These are phyloP conservation scores for Ogataea kodamae DNA, from an alignment of 805 yeast genomes.

Conservation along the genomic window DNA sequence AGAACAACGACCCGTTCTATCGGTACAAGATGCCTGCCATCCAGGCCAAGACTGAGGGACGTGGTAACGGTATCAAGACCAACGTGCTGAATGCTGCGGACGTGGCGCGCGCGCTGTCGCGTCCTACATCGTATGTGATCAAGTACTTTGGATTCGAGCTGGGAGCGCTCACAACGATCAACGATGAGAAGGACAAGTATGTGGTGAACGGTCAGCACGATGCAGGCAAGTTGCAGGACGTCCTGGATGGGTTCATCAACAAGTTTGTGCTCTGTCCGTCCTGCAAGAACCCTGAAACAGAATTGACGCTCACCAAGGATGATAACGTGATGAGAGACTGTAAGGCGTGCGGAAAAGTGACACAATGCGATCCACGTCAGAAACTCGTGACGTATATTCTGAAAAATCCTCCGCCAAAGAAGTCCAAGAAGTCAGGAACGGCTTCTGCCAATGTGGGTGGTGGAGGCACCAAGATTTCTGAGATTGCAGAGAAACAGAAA, in stretches of 20 bases:
- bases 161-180: slow-evolving; percentile 90
- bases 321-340: slow-evolving; percentile 84
- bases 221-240: slow-evolving; percentile 84
- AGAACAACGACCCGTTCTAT: slow-evolving; percentile 95
- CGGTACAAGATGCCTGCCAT: slow-evolving; percentile 99
- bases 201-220: slow-evolving; percentile 95
- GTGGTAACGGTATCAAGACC: slow-evolving; percentile 99
- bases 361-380: slow-evolving; percentile 79
- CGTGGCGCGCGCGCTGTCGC: slow-evolving; percentile 89
- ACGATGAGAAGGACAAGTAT: slow-evolving; percentile 79
- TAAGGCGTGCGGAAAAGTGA: slow-evolving; percentile 95
- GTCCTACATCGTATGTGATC: slow-evolving; percentile 89
- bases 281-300: slow-evolving; percentile 98
- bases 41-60: slow-evolving; percentile 95
- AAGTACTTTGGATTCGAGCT: slow-evolving; percentile 95
- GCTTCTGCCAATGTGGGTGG: slow-evolving; percentile 88
- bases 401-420: slow-evolving; percentile 85
- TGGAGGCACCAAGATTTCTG: slow-evolving; percentile 78
- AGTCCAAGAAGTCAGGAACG: slow-evolving; percentile 78
- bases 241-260: slow-evolving; percentile 88
- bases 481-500: slow-evolving; percentile 58
- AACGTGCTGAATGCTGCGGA: slow-evolving; percentile 86
- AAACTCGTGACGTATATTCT: slow-evolving; percentile 82
- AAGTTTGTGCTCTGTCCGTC: slow-evolving; percentile 91
- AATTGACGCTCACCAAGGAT: slow-evolving; percentile 71